A percentile compares a stretch with the other conserved stretches of the same genome.
Conservation (phyloP, 78 protist genomes). For the Mantamonas sphyraenae region DNA sequence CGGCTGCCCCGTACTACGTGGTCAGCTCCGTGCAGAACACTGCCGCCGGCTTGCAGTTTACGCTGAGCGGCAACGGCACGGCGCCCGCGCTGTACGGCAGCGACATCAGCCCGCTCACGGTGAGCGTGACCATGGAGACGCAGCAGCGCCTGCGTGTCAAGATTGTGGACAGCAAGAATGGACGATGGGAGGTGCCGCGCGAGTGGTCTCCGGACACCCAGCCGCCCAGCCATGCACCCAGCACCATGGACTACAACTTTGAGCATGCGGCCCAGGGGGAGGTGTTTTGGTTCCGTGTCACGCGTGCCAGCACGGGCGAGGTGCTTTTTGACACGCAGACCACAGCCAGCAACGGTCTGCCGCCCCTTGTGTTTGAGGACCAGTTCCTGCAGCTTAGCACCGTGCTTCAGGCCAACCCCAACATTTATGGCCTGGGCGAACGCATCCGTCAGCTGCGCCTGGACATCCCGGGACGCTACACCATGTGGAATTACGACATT, state of each 20-base stretch:
- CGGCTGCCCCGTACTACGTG: neutral
- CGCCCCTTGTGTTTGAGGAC: constrained; percentile 4
- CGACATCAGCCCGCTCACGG: neutral
- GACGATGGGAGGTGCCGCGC: constrained; percentile 34
- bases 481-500: constrained; percentile 12
- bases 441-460: constrained; percentile 11
- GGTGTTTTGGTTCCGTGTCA: neutral
- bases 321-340: constrained; percentile 13
- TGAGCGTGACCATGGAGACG: neutral
- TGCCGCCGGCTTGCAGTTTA: neutral
- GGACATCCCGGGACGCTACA: neutral
- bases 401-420: neutral
- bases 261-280: neutral
- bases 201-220: neutral
- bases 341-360: neutral
- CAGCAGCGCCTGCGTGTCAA: constrained; percentile 19
- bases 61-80: neutral
- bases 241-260: neutral
- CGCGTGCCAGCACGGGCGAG: neutral
- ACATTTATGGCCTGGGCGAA: constrained; percentile 56
- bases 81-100: neutral
- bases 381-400: constrained; percentile 18
- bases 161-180: constrained; percentile 34
- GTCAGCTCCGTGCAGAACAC: neutral
- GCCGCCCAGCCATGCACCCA: neutral